Evolutionary conservation across 2,329 filamentous ascomycete species (phyloP).

Genomic region (Dactylellina sp.): DNA sequence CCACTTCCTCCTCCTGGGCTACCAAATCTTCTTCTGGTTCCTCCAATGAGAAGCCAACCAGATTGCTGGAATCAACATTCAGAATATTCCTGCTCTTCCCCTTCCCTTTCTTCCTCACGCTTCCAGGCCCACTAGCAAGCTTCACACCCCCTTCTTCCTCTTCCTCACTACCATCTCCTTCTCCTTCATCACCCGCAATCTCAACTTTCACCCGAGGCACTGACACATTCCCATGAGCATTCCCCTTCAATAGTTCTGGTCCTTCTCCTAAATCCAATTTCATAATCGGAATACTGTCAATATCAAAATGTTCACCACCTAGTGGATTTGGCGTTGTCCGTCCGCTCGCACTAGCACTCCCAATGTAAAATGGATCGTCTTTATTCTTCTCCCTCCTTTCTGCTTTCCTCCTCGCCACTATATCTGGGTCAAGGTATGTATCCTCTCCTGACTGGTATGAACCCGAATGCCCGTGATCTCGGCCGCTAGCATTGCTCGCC

Average conservation of each 20-base stretch:
- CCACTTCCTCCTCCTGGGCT: slow-evolving; percentile 88
- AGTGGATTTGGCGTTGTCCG: slow-evolving; percentile 65
- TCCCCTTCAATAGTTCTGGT: slow-evolving; percentile 51
- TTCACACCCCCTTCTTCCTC: slow-evolving; percentile 58
- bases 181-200: slow-evolving; percentile 79
- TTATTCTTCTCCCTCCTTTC: slow-evolving; percentile 84
- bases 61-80: slow-evolving; percentile 85
- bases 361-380: slow-evolving; percentile 96
- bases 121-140: slow-evolving; percentile 49
- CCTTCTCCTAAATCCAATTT: slow-evolving; percentile 79
- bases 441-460: slow-evolving; percentile 75
- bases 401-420: slow-evolving; percentile 77
- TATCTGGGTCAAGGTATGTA: slow-evolving; percentile 77
- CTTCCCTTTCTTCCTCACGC: slow-evolving; percentile 68
- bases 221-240: slow-evolving; percentile 60
- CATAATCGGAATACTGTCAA: slow-evolving; percentile 97
- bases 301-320: slow-evolving; percentile 74
- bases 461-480: slow-evolving; percentile 59
- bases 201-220: slow-evolving; percentile 73
- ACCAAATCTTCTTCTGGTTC: slow-evolving; percentile 73
- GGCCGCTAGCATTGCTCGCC: slow-evolving; percentile 33
- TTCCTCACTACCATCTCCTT: slow-evolving; percentile 68
- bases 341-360: slow-evolving; percentile 55
- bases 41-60: slow-evolving; percentile 78
- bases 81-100: slow-evolving; percentile 71